Base-by-base conservation (phyloP, 257 asterid species). In the Knoxia roxburghii region DNA sequence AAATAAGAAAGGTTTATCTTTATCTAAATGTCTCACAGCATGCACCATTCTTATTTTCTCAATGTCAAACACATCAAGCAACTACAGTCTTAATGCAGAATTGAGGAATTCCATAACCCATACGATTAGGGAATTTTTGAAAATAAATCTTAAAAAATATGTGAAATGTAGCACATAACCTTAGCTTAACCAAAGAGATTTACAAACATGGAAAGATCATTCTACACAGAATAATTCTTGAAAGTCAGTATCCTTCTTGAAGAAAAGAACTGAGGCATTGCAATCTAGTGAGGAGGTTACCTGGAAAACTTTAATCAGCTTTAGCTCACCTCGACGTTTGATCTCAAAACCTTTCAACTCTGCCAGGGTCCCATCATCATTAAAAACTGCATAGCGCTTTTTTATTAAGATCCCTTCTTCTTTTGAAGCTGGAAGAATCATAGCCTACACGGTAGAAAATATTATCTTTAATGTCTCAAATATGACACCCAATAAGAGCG, bases 271-370 rank as follows among this genome's bases (percentile, higher is more conserved):
- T 35, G 33, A 50, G 57, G 21, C 54, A 61, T 33, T 59, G 26
- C 50, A 49, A 18, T 15, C 26, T 45, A 26, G 26, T 55, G 21
- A 53, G 67, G 72, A 53, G 64, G 49, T 64, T 86, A 90, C 99
- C 99, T 93, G 99, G 83, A 93, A 93, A 72, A 93, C 96, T 90
- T 93, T 93, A 80, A 93, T 93, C 89, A 93, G 99, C 95, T 93
- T 93, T 68, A 93, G 97, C 83, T 93, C 99, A 73, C 99, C 99
- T 81, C 99, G 89, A 49, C 99, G 95, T 80, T 93, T 93, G 80
- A 93, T 93, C 83, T 93, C 99, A 81, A 93, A 93, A 79, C 99
- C 99, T 82, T 93, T 93, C 67, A 93, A 87, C 82, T 93, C 99
- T 32, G 99, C 99, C 60, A 93, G 83, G 45, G 97, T 93, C 65